Base-by-base conservation (phyloP, 2,329 filamentous ascomycete genomes). In the Pseudogymnoascus sp. region DNA sequence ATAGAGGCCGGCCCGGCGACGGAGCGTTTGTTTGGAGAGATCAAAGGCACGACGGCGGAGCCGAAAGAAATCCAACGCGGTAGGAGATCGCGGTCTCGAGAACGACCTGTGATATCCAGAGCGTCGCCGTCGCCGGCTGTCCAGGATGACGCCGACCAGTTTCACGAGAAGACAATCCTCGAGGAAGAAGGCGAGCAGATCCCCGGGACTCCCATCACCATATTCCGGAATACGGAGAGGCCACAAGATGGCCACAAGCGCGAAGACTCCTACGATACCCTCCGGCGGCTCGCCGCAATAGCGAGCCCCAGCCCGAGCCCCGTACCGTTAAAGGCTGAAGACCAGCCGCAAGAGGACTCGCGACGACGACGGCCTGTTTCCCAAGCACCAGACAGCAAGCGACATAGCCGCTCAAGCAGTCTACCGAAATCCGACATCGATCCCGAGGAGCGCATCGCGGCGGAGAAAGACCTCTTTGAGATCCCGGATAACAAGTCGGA, bases 381-480 rank as follows among this genome's bases (percentile, higher is more conserved):
- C 5, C 31, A 61, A 31, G 65, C 64, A 19, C 21, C 35, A 29
- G 50, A 67, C 6, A 62, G 56, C 6, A 67, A 68, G 59, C 63
- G 66, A 21, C 61, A 62, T 40, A 69, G 65, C 21, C 64, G 60
- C 40, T 47, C 59, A 62, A 68, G 61, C 35, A 62, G 60, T 26
- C 59, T 64, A 10, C 62, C 64, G 44, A 70, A 69, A 40, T 69
- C 66, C 33, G 70, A 71, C 44, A 62, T 65, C 21, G 65, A 70
- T 64, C 68, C 68, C 7, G 69, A 71, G 60, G 68, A 71, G 47
- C 67, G 68, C 13, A 71, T 70, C 59, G 63, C 66, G 19, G 65
- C 67, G 44, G 70, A 72, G 62, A 67, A 67, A 26, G 65, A 63
- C 53, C 64, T 70, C 4, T 71, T 70, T 61, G 69, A 72, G 16